These are phyloP conservation scores for Curvularia lunata DNA, from an alignment of 2,329 filamentous ascomycete genomes.

Conservation along the genomic window DNA sequence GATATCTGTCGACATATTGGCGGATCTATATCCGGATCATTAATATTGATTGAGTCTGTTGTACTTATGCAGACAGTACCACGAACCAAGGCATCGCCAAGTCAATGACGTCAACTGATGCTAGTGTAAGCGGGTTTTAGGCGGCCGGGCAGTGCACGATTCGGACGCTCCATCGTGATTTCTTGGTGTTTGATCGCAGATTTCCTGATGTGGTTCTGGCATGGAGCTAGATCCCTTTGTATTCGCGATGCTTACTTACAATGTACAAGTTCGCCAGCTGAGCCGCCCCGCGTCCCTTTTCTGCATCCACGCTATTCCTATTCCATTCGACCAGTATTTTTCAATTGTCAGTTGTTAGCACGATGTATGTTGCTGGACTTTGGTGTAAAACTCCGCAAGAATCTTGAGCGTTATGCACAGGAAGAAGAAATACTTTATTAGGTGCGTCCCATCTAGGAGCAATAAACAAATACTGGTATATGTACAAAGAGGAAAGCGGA, in stretches of 20 bases:
- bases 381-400: not conserved
- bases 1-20: constrained; percentile 29
- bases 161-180: constrained; percentile 5
- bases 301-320: not conserved
- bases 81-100: constrained; percentile 7
- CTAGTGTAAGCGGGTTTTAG: constrained; percentile 4
- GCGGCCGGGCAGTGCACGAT: constrained; percentile 10
- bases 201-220: not conserved
- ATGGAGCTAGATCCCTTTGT: not conserved
- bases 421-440: not conserved
- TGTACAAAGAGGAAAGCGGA: constrained; percentile 1
- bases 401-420: not conserved
- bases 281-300: not conserved
- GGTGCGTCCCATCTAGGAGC: constrained; percentile 5
- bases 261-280: not conserved
- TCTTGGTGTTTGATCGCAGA: constrained; percentile 3
- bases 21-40: not conserved
- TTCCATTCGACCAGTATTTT: not conserved
- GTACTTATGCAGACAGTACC: constrained; percentile 8
- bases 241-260: not conserved
- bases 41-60: not conserved
- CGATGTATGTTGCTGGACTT: not conserved
- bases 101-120: constrained; percentile 18
- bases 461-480: constrained; percentile 1
- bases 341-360: too few species aligned